Evolutionary conservation across 805 yeast genomes (phyloP).

Genomic region (Grigorovia transvaalensis): DNA sequence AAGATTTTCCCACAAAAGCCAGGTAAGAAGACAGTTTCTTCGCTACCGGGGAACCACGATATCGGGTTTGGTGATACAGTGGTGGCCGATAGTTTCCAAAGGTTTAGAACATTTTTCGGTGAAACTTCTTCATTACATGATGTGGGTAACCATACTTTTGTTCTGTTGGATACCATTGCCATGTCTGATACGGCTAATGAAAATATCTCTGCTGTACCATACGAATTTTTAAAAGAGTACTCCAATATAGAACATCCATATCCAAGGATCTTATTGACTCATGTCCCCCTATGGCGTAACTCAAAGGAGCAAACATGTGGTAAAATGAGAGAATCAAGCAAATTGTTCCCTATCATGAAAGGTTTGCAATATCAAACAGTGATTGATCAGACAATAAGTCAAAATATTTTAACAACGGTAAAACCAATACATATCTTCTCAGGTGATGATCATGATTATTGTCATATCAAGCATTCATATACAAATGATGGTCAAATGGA

Average conservation of each 20-base stretch:
- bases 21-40: conserved; percentile 34
- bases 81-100: conserved; percentile 39
- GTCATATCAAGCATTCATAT: conserved; percentile 55
- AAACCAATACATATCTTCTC: conserved; percentile 65
- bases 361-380: conserved; percentile 91
- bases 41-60: conserved; percentile 91
- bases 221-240: conserved; percentile 39
- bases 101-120: conserved; percentile 72
- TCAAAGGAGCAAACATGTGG: conserved; percentile 62
- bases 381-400: conserved; percentile 50
- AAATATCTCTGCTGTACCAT: conserved; percentile 37
- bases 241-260: conserved; percentile 20
- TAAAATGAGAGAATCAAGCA: conserved; percentile 56
- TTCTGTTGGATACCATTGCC: conserved; percentile 76
- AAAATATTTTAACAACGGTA: conserved; percentile 45
- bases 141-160: conserved; percentile 60
- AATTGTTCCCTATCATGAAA: conserved; percentile 52
- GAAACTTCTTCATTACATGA: conserved; percentile 43
- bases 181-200: conserved; percentile 48
- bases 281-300: conserved; percentile 78
- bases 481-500: conserved; percentile 14
- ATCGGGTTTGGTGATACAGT: conserved; percentile 84
- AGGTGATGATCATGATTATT: conserved; percentile 97
- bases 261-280: conserved; percentile 68
- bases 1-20: conserved; percentile 50